phyloP scores from a whole-genome alignment of 306 rosid genomes.

The Dalbergia oliveri region DNA sequence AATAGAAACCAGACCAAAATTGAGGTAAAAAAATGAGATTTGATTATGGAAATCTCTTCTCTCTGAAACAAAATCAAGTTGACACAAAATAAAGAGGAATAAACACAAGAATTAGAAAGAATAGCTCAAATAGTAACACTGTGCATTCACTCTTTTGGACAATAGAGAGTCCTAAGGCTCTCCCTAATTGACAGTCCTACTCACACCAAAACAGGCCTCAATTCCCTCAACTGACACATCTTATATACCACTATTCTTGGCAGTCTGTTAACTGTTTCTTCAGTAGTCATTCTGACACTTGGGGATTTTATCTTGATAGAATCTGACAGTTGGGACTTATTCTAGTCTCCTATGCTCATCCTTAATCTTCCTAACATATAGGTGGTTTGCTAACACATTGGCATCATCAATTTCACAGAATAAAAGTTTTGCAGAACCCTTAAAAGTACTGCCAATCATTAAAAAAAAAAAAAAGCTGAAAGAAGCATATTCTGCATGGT shows the following conservation, averaged over 20 bases:
- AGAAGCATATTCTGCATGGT: slow-evolving; percentile 27
- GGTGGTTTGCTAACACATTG: background rate
- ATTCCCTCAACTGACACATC: background rate
- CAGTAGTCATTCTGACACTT: too few relatives aligned
- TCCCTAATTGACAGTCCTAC: too few relatives aligned
- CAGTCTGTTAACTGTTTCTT: background rate
- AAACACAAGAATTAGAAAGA: too few relatives aligned
- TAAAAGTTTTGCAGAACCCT: background rate
- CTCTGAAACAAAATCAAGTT: too few relatives aligned
- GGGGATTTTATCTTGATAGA: too few relatives aligned
- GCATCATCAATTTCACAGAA: slow-evolving; percentile 25
- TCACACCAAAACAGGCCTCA: background rate
- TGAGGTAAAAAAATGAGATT: too few relatives aligned
- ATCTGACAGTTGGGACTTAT: too few relatives aligned
- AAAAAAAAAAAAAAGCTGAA: slow-evolving; percentile 20
- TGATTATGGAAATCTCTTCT: too few relatives aligned
- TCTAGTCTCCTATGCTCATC: background rate
- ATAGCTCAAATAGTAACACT: too few relatives aligned
- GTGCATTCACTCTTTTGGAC: background rate
- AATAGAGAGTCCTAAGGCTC: background rate
- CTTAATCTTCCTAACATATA: background rate
- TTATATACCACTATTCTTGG: background rate
- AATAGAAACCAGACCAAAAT: too few relatives aligned
- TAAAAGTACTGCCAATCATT: slow-evolving; percentile 14
- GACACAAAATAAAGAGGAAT: too few relatives aligned